phyloP scores from a whole-genome alignment of 495 filamentous ascomycete genomes.

The Penicillium silybi region DNA sequence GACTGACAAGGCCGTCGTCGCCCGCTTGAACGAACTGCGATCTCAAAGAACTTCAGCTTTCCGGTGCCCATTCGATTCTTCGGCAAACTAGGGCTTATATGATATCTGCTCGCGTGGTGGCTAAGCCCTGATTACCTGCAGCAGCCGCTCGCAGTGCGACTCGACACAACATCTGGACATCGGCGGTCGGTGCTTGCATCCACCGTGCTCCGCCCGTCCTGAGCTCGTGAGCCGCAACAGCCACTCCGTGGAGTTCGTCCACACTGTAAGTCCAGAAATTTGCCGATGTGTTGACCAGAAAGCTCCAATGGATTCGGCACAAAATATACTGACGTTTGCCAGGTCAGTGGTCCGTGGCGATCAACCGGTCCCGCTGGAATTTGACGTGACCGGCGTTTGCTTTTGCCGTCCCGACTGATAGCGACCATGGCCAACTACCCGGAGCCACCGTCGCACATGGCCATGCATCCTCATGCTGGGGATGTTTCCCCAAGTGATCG shows the following conservation, averaged over 20 bases:
- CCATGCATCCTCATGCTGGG: constrained; percentile 2
- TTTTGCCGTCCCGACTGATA: constrained; percentile 13
- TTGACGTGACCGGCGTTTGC: constrained; percentile 7
- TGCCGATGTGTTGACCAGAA: not conserved
- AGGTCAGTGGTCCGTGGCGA: not conserved
- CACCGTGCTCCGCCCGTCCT: constrained; percentile 17
- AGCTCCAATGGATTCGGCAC: not conserved
- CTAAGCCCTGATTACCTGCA: not conserved
- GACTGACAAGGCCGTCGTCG: not conserved
- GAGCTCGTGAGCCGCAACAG: not conserved
- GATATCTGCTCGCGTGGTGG: not conserved
- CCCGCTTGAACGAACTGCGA: not conserved
- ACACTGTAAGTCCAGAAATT: not conserved
- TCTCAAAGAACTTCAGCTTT: not conserved
- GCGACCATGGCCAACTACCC: constrained; percentile 24
- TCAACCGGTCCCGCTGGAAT: constrained; percentile 2
- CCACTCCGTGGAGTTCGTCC: not conserved
- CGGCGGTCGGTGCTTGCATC: constrained; percentile 23
- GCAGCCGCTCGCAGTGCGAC: not conserved
- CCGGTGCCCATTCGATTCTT: not conserved
- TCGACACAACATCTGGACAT: not conserved
- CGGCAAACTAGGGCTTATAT: not conserved
- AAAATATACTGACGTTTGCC: not conserved
- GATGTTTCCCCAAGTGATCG: not conserved
- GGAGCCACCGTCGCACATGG: constrained; percentile 26